Base-by-base conservation (phyloP, 2,329 filamentous ascomycete species). In the Bipolaris sorokiniana region DNA sequence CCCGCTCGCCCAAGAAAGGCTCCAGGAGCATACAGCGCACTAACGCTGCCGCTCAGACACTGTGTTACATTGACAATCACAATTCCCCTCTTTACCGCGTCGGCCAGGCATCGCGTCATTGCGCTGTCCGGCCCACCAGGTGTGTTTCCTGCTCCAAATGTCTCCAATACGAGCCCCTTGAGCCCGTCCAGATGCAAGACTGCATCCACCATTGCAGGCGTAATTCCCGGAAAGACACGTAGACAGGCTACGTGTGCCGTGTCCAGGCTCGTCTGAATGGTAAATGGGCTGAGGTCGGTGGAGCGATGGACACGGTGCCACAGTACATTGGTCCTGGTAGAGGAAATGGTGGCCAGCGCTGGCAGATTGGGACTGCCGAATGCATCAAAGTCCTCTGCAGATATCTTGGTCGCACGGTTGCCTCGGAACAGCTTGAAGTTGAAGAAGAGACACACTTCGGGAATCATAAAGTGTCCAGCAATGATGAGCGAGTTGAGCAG, bases 381-480 rank as follows among this genome's bases (percentile, higher is more conserved):
- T 6, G 92, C 93, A 55, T 91, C 88, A 73, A 96, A 97, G 51
- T 90, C 87, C 56, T 90, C 91, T 5, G 92, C 90, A 13, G 91
- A 93, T 31, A 96, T 87, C 76, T 97, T 97, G 61, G 91, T 95
- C 9, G 90, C 88, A 58, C 93, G 83, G 77, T 96, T 97, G 15
- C 93, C 93, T 23, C 93, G 87, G 79, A 93, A 96, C 18, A 97
- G 84, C 65, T 88, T 91, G 79, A 96, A 90, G 77, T 95, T 91
- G 82, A 97, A 97, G 81, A 96, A 97, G 34, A 97, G 83, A 73
- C 91, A 93, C 51, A 97, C 93, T 75, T 97, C 93, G 0, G 93
- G 92, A 56, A 97, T 91, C 79, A 92, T 90, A 72, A 96, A 96
- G 58, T 95, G 95, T 33, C 92, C 92, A 3, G 93, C 93, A 54